A percentile compares a stretch with the other conserved stretches of the same genome.
These are phyloP conservation scores for Fusarium protoensiforme DNA, from an alignment of 2,329 filamentous ascomycete species.

Conservation along the genomic window DNA sequence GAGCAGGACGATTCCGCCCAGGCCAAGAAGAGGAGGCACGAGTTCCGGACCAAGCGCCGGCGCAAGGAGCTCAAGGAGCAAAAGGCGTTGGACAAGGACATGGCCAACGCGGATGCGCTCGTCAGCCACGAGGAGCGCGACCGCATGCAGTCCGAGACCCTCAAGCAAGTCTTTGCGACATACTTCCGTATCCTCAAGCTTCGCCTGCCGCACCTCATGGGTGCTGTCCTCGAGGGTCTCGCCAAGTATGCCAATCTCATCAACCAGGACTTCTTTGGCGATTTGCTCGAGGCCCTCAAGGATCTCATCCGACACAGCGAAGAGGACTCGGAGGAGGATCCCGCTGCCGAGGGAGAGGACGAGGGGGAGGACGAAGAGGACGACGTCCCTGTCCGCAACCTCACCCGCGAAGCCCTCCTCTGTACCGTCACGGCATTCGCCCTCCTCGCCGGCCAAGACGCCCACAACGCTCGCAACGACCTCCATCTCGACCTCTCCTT, in stretches of 20 bases:
- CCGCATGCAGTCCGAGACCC: slow-evolving; percentile 91
- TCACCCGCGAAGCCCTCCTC: slow-evolving; percentile 87
- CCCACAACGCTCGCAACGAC: slow-evolving; percentile 81
- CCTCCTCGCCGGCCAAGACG: slow-evolving; percentile 94
- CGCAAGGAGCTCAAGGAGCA: slow-evolving; percentile 87
- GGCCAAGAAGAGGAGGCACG: slow-evolving; percentile 74
- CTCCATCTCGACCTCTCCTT: slow-evolving; percentile 93
- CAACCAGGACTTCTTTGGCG: slow-evolving; percentile 99
- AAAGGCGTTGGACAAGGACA: slow-evolving; percentile 90
- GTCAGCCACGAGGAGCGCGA: slow-evolving; percentile 94
- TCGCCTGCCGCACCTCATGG: slow-evolving; percentile 86
- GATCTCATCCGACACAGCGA: slow-evolving; percentile 87
- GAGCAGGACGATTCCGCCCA: slow-evolving; percentile 65
- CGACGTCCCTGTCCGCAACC: slow-evolving; percentile 69
- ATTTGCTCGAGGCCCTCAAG: slow-evolving; percentile 92
- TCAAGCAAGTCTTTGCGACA: slow-evolving; percentile 94
- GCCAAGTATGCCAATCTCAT: slow-evolving; percentile 96
- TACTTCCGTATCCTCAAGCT: slow-evolving; percentile 96
- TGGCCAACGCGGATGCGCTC: slow-evolving; percentile 89
- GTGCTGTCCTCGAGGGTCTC: slow-evolving; percentile 93
- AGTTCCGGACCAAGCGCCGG: slow-evolving; percentile 89
- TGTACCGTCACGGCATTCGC: slow-evolving; percentile 97
- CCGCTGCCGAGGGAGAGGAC: slow-evolving; percentile 56
- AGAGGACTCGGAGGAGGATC: slow-evolving; percentile 60
- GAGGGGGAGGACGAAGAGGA: slow-evolving; percentile 59